These are phyloP conservation scores for Daucus carota DNA, from an alignment of 129 eudicot genomes.

Conservation along the genomic window DH1_v3.0 NC_030382.2:11183501-11184000, in stretches of 20 bases:
- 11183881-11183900: slow-evolving; percentile 98
- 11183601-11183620: slow-evolving; percentile 98
- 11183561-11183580: slow-evolving; percentile 94
- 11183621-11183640: slow-evolving; percentile 57
- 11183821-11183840: slow-evolving; percentile 71
- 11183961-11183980: neutral
- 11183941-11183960: neutral
- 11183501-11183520: slow-evolving; percentile 93
- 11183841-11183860: slow-evolving; percentile 75
- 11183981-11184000: neutral
- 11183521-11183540: slow-evolving; percentile 93
- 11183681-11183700: slow-evolving; percentile 77
- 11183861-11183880: slow-evolving; percentile 94
- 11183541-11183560: slow-evolving; percentile 83
- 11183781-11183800: slow-evolving; percentile 88
- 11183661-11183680: slow-evolving; percentile 91
- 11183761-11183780: slow-evolving; percentile 92
- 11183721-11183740: slow-evolving; percentile 92
- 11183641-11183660: slow-evolving; percentile 72
- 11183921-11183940: neutral
- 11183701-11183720: slow-evolving; percentile 54
- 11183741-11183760: slow-evolving; percentile 99
- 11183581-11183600: slow-evolving; percentile 46
- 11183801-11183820: slow-evolving; percentile 73
- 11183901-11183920: slow-evolving; percentile 18